These are phyloP conservation scores for Pichia sp. DNA, from an alignment of 1,139 yeast species.

Conservation along the genomic window DNA sequence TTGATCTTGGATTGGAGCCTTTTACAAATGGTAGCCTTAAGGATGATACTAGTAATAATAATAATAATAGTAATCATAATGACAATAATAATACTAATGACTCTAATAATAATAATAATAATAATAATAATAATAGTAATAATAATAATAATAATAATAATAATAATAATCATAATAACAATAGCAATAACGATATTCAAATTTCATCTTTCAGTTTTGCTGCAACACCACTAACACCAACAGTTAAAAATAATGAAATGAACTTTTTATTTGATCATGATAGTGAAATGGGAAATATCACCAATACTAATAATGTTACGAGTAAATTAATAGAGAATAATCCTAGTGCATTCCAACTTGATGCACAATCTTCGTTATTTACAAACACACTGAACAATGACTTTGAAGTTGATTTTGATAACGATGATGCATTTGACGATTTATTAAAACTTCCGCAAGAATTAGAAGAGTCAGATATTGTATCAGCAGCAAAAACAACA, in stretches of 20 bases:
- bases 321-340: slow-evolving; percentile 10
- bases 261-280: slow-evolving; percentile 22
- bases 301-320: slow-evolving; percentile 36
- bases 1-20: not conserved
- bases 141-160: too few species aligned
- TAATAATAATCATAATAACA: too few species aligned
- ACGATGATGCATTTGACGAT: slow-evolving; percentile 16
- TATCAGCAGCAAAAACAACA: not conserved
- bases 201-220: too few species aligned
- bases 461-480: not conserved
- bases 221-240: not conserved
- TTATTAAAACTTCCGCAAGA: slow-evolving; percentile 13
- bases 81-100: too few species aligned
- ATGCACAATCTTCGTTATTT: slow-evolving; percentile 1
- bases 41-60: not conserved
- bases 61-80: slow-evolving; percentile 1
- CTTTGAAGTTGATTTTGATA: slow-evolving; percentile 3
- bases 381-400: not conserved
- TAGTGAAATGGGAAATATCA: too few species aligned
- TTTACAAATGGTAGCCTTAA: not conserved
- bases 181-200: too few species aligned
- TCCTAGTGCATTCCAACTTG: slow-evolving; percentile 12
- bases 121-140: too few species aligned
- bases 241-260: slow-evolving; percentile 14
- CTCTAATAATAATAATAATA: too few species aligned